Percentiles rank a stretch among this genome's conserved stretches.
Conservation (phyloP, 768 basidiomycete genomes). For the Kondoa malvinella region DNA sequence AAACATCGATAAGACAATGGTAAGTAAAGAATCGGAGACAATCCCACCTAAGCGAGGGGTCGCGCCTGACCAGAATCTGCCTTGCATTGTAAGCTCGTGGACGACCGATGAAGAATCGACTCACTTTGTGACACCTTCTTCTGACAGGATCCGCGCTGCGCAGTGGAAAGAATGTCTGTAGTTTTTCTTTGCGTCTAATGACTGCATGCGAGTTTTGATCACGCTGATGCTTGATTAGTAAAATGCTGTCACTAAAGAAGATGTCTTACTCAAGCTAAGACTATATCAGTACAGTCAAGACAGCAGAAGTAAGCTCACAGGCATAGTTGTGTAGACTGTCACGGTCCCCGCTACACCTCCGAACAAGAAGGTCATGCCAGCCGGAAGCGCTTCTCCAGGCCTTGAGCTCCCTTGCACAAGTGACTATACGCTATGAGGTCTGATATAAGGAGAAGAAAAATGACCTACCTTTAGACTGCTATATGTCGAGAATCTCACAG, state of each 20-base stretch:
- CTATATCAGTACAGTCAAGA: background rate
- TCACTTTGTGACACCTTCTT: conserved; percentile 56
- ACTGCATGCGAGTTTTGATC: conserved; percentile 96
- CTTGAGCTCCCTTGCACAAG: conserved; percentile 68
- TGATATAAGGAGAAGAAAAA: background rate
- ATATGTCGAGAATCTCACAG: conserved; percentile 37
- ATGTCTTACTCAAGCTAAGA: background rate
- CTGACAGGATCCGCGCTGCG: conserved; percentile 79
- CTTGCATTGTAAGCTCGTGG: background rate
- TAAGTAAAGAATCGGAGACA: conserved; percentile 43
- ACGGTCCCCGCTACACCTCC: conserved; percentile 86
- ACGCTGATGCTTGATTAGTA: conserved; percentile 41
- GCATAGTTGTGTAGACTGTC: conserved; percentile 60
- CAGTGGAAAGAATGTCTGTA: conserved; percentile 94
- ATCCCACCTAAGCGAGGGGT: conserved; percentile 73
- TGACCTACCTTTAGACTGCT: conserved; percentile 3
- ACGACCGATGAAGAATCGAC: background rate
- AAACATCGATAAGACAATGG: conserved; percentile 2
- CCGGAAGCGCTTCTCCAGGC: conserved; percentile 69
- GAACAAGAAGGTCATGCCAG: conserved; percentile 78
- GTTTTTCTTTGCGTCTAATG: conserved; percentile 58
- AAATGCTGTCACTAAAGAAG: background rate
- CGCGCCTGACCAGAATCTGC: conserved; percentile 86
- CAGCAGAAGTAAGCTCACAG: conserved; percentile 31
- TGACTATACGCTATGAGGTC: conserved; percentile 36